Base-by-base conservation (phyloP, 495 filamentous ascomycete species). In the Rusavskia elegans region DNA sequence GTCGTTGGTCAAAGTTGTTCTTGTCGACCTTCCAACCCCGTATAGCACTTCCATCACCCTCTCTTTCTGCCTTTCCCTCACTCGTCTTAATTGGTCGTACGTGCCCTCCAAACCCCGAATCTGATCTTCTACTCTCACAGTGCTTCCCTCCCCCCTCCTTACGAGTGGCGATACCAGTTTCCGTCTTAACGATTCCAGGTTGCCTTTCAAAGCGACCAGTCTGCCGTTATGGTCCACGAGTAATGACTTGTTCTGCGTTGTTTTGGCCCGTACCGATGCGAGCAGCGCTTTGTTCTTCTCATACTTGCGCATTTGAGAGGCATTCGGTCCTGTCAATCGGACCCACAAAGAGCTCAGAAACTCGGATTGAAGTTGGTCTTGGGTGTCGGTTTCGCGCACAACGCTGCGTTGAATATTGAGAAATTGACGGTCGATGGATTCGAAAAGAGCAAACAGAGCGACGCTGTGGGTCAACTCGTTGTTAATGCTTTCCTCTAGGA, bases 351-450 rank as follows among this genome's bases (percentile, higher is more conserved):
- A 85, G 14, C 79, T 80, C 25, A 95, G 81, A 59, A 93, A 74
- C 52, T 93, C 85, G 54, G 73, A 78, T 61, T 94, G 84, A 14
- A 79, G 74, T 5, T 80, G 76, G 55, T 93, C 86, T 57, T 95
- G 87, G 29, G 77, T 71, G 55, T 84, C 83, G 19, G 78, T 75
- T 60, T 95, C 89, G 62, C 85, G 84, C 37, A 84, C 78, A 9
- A 94, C 87, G n/a, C 82, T 83, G 44, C 89, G 82, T 40, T 85
- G 85, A 0, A 95, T 72, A 61, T 92, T 95, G 41, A 84, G 71
- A 69, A 95, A 94, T 59, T 93, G 86, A 37, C 78, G 76, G 65
- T 95, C 89, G 57, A 94, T 87, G 49, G 80, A 76, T 55, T 93
- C 87, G 65, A 94, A 95, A 10, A 95, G 78, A 9, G 73, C 72